Base-by-base conservation (phyloP, 345 rosid genomes). In the Ceriops tagal region DNA sequence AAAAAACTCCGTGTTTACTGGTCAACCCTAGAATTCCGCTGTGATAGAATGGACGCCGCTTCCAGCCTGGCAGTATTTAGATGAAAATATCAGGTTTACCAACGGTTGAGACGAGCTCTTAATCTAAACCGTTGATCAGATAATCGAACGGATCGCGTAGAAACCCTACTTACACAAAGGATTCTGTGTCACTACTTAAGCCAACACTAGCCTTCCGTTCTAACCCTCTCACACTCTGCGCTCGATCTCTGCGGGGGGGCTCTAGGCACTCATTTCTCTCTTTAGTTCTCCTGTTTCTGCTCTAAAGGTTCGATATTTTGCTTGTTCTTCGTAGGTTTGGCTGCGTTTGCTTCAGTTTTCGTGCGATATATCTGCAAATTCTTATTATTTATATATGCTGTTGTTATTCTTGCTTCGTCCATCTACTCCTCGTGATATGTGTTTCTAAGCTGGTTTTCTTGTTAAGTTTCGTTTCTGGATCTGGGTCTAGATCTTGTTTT, bases 171-270 rank as follows among this genome's bases (percentile, higher is more conserved):
- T 15, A 43, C 19, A 2, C 18, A 68, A 20, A 39, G 55, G 34
- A 8, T 51, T 8, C 39, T 4, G 49, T n/a, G 34, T 4, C 31
- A 56, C 2, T 64, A 71, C 46, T 64, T 71, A 71, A 64, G 0
- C 58, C 46, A 64, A 8, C 8, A 8, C 4, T n/a, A 53, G 62
- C 56, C 0, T 1, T 1, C 49, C 16, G 0, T 1, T 1, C 8
- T 71, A n/a, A 1, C 1, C 58, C 49, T 43, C 69, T 57, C 0
- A 49, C 71, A 34, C 20, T 59, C 55, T 49, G 4, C 53, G 13
- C 43, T 22, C 63, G 20, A 49, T 16, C 26, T 6, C 66, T 32
- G 66, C 61, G 66, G 37, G 37, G 20, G 76, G 24, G 66, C 66
- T 47, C 34, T 6, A 16, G n/a, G 13, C 52, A 9, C 27, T 9